phyloP scores from a whole-genome alignment of 2,329 filamentous ascomycete species.

The Xenosphaeropsis pyriputrescens region DNA sequence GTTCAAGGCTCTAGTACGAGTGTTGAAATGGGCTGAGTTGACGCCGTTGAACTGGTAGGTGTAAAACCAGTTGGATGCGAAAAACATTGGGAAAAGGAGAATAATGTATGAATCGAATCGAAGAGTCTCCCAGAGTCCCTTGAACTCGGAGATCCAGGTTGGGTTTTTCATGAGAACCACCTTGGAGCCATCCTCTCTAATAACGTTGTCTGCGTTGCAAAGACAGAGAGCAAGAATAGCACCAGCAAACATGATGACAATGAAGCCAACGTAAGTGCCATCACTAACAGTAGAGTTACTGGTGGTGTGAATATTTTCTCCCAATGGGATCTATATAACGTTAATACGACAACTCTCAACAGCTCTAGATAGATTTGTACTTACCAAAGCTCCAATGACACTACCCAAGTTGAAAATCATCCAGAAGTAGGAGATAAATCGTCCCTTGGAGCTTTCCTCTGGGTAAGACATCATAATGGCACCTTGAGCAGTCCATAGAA shows the following conservation, averaged over 20 bases:
- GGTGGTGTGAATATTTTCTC: slow-evolving; percentile 50
- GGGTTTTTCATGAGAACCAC: slow-evolving; percentile 87
- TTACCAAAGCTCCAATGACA: slow-evolving; percentile 59
- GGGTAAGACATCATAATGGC: slow-evolving; percentile 85
- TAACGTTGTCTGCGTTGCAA: slow-evolving; percentile 55
- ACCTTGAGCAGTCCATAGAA: slow-evolving; percentile 70
- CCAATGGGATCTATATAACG: slow-evolving; percentile 47
- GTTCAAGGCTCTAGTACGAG: slow-evolving; percentile 63
- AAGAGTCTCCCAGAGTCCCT: slow-evolving; percentile 63
- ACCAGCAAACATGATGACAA: slow-evolving; percentile 66
- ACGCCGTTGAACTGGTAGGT: slow-evolving; percentile 66
- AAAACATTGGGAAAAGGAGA: slow-evolving; percentile 69
- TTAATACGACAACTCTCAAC: neutral
- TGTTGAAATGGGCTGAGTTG: slow-evolving; percentile 57
- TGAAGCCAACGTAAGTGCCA: slow-evolving; percentile 79
- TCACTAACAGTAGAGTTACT: slow-evolving; percentile 40
- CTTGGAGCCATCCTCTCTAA: slow-evolving; percentile 62
- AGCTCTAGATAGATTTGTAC: slow-evolving; percentile 4
- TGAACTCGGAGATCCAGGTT: slow-evolving; percentile 66
- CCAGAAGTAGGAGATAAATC: slow-evolving; percentile 85
- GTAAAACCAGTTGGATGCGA: slow-evolving; percentile 69
- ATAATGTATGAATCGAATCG: slow-evolving; percentile 57
- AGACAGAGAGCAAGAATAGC: slow-evolving; percentile 56
- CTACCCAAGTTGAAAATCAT: slow-evolving; percentile 85
- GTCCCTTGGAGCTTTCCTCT: slow-evolving; percentile 63